Base-by-base conservation (phyloP, 2,329 filamentous ascomycete species). In the Pseudogymnoascus sp. region DNA sequence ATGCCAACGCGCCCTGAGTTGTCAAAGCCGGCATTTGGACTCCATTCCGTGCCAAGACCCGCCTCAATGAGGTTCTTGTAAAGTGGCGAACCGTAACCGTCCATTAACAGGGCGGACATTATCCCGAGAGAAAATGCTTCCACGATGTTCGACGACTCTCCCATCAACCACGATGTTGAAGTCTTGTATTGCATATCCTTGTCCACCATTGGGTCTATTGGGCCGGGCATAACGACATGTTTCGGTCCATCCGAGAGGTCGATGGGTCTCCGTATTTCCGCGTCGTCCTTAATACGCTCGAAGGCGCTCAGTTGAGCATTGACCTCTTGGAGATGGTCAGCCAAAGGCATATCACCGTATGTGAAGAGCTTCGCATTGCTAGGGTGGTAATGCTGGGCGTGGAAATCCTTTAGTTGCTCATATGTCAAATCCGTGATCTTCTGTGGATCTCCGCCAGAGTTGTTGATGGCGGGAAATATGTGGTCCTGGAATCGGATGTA, bases 351-450 rank as follows among this genome's bases (percentile, higher is more conserved):
- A 71, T 97, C 88, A 60, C 94, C 94, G 69, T 99, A 99, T 0
- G 94, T 97, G 71, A 97, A 86, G 45, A 99, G 82, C 76, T 97
- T 97, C 52, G 93, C 89, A 75, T 99, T 99, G 77, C 92, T 97
- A 0, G 94, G 94, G 74, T 99, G 93, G 74, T 99, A 99, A 76
- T 99, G 92, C 67, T 92, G 85, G 45, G 87, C 87, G 67, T 97
- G 95, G 74, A 96, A 99, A 42, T 88, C 84, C 71, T 87, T 89
- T 59, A 99, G 80, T 73, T 97, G 90, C 70, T 93, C 85, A 75
- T 97, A 92, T 0, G 92, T 97, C 64, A 99, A 79, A 69, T 97
- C 91, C 30, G 94, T 97, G 70, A 99, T 99, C 75, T 93, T 95
- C 71, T 94, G 88, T 0, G 94, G 94, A 72, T 99, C 94, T 62